Percentiles rank a stretch among this genome's conserved stretches.
phyloP scores from a whole-genome alignment of 2,329 filamentous ascomycete species.

The Aspergillus sp. region DNA sequence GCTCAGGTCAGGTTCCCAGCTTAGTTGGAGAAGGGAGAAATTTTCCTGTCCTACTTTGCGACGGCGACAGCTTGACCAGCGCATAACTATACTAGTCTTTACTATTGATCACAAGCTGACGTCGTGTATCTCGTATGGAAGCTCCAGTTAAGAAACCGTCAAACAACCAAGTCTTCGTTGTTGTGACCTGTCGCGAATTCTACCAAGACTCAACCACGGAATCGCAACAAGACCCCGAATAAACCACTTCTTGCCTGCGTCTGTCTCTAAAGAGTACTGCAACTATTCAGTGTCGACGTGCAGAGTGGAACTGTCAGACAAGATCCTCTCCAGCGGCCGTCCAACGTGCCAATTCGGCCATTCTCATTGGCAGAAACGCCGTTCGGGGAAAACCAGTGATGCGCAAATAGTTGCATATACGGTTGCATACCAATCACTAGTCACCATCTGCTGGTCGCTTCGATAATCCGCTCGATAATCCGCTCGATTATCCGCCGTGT shows the following conservation, averaged over 20 bases:
- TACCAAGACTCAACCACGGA: neutral
- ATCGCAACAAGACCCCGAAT: neutral
- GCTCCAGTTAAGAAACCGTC: too few relatives aligned
- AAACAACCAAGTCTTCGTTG: neutral
- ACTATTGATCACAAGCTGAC: too few relatives aligned
- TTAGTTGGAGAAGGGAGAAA: too few relatives aligned
- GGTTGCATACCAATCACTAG: too few relatives aligned
- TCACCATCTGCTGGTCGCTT: too few relatives aligned
- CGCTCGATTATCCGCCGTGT: neutral
- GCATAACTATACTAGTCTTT: too few relatives aligned
- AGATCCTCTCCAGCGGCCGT: slow-evolving; percentile 7
- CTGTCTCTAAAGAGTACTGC: neutral
- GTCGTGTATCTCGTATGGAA: neutral
- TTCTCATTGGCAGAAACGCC: slow-evolving; percentile 11
- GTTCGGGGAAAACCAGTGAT: neutral
- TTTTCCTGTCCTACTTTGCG: too few relatives aligned
- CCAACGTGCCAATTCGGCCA: slow-evolving; percentile 12
- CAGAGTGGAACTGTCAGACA: slow-evolving; percentile 12
- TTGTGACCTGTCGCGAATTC: neutral
- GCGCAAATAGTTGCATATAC: neutral
- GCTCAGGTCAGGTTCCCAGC: too few relatives aligned
- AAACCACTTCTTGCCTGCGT: neutral
- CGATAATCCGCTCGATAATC: too few relatives aligned
- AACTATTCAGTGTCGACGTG: neutral
- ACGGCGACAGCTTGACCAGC: too few relatives aligned